These are phyloP conservation scores for Lactarius sanguifluus DNA, from an alignment of 768 basidiomycete species.

Conservation along the genomic window DNA sequence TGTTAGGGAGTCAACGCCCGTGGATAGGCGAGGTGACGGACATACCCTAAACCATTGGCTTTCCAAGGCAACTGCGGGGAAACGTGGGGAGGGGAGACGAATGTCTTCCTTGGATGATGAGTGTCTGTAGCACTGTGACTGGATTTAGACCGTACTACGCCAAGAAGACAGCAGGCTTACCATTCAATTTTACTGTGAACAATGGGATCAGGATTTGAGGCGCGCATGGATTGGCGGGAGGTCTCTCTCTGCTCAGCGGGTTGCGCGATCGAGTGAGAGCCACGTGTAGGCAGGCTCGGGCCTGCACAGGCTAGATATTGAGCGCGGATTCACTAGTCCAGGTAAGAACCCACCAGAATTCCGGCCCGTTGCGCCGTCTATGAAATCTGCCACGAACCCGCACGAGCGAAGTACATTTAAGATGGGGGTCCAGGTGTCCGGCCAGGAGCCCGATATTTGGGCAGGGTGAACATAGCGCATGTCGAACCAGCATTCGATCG, in stretches of 20 bases:
- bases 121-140: background rate
- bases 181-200: background rate
- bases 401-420: slow-evolving; percentile 20
- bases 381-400: slow-evolving; percentile 16
- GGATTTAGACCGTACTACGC: background rate
- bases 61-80: background rate
- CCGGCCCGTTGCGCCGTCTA: background rate
- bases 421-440: slow-evolving; percentile 17
- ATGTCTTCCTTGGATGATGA: slow-evolving; percentile 8
- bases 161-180: background rate
- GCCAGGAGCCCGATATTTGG: slow-evolving; percentile 19
- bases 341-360: slow-evolving; percentile 4
- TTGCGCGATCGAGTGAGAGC: background rate
- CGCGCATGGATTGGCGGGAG: background rate
- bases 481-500: slow-evolving; percentile 21
- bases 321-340: background rate
- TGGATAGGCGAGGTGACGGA: background rate
- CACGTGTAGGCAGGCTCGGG: background rate
- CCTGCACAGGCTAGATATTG: background rate
- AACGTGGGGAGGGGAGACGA: slow-evolving; percentile 15
- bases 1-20: slow-evolving; percentile 15
- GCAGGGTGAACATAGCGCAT: slow-evolving; percentile 22
- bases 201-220: background rate
- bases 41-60: slow-evolving; percentile 10
- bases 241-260: background rate